Evolutionary conservation across 176 grass and related monocot genomes (phyloP), one percentile per base, ranked within the genome.

Genomic region (Urochloa ruziziensis): DNA sequence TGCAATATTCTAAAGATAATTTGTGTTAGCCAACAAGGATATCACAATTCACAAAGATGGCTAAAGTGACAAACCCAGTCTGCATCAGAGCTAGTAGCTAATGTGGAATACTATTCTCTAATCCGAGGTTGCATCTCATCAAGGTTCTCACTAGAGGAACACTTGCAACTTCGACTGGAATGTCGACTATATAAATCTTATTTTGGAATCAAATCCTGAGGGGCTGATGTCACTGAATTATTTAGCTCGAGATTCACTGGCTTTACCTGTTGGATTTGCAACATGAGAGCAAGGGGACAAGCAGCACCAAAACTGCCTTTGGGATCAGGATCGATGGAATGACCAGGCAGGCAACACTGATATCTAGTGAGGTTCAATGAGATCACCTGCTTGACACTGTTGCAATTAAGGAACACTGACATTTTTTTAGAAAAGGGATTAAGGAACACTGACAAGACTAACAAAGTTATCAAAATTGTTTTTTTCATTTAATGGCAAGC

Each of bases 251-350:
- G 74, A 87, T 90, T 93, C 71, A 83, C 27, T 52, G 37, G 80
- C 84, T 90, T 81, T 89, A 89, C 79, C 33, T 27, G 68, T 76
- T 68, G 87, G 83, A 92, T 84, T 87, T 71, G 74, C 83, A 76
- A 87, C 62, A 85, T 74, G 36, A 61, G 65, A 78, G 25, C 80
- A 71, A 70, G 35, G 57, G 36, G 78, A 77, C 73, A 90, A 56
- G 74, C 17, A 78, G 73, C 79, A 90, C 83, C 79, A 70, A 48
- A 73, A 72, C 16, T 77, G 8, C 72, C 78, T 86, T 86, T 90
- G 12, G 2, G 57, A n/a, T 77, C 27, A 65, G 3, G 47, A n/a
- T 77, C 34, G 30, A 86, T 82, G 83, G 78, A 82, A 86, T 90
- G 83, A 78, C 62, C 72, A 78, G 44, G 83, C 56, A 73, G 61